Percentiles rank a stretch among this genome's conserved stretches.
Evolutionary conservation across 495 filamentous ascomycete species (phyloP).

Genomic region (Talaromyces proteolyticus): DNA sequence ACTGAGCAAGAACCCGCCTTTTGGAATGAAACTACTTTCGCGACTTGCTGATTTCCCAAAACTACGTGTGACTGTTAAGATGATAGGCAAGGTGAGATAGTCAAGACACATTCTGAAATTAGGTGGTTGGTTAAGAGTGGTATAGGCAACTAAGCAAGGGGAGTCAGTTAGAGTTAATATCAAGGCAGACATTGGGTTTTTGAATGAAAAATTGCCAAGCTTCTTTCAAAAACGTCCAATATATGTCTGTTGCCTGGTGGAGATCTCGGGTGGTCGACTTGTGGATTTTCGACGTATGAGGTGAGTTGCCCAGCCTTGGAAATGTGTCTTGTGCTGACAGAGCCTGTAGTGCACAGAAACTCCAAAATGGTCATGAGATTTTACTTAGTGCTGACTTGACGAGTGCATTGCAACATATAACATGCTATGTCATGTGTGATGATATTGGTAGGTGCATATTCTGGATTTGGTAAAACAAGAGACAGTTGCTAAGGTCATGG

Average conservation of each 20-base stretch:
- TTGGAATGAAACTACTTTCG: constrained; percentile 63
- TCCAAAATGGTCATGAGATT: constrained; percentile 58
- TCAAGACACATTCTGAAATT: not conserved
- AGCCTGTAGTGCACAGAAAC: constrained; percentile 52
- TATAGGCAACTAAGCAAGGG: constrained; percentile 31
- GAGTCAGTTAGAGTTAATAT: constrained; percentile 51
- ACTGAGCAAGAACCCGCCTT: constrained; percentile 76
- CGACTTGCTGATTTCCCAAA: constrained; percentile 68
- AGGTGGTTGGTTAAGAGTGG: constrained; percentile 5
- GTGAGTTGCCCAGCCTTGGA: constrained; percentile 24
- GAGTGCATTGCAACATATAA: constrained; percentile 49
- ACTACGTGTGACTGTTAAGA: constrained; percentile 52
- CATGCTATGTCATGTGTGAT: constrained; percentile 79
- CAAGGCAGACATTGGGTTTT: constrained; percentile 63
- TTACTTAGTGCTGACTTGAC: constrained; percentile 55
- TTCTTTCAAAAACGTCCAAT: constrained; percentile 58
- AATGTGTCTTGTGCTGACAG: constrained; percentile 8
- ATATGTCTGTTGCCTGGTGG: constrained; percentile 67
- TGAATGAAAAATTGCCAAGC: constrained; percentile 58
- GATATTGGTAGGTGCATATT: constrained; percentile 57
- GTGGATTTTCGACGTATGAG: constrained; percentile 73
- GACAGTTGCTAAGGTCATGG: constrained; percentile 3
- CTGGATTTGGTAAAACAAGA: no score
- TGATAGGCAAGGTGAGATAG: constrained; percentile 40
- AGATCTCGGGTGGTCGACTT: constrained; percentile 68